Evolutionary conservation across 495 filamentous ascomycete species (phyloP).

Genomic region (Penicillium atrosanguineum): DNA sequence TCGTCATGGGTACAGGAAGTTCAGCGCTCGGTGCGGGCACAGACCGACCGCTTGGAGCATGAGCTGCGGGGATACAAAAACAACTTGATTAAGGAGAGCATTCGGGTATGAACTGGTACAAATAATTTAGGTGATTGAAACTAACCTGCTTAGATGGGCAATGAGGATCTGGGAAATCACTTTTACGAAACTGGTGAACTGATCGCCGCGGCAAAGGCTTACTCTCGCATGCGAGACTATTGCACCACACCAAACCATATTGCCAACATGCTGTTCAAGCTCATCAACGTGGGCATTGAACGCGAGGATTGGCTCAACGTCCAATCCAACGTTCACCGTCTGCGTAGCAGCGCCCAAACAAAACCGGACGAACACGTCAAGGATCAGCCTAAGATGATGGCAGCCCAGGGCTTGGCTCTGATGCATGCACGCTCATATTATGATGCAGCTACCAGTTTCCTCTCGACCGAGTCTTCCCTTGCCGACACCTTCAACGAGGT

Average conservation of each 20-base stretch:
- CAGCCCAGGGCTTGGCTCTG: conserved; percentile 67
- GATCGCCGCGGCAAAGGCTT: conserved; percentile 60
- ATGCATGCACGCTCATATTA: conserved; percentile 62
- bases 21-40: conserved; percentile 58
- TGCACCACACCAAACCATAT: conserved; percentile 70
- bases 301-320: conserved; percentile 67
- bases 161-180: conserved; percentile 70
- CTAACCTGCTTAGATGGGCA: conserved; percentile 59
- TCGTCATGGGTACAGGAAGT: conserved; percentile 64
- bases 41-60: conserved; percentile 69
- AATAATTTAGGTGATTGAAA: background rate
- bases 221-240: conserved; percentile 70
- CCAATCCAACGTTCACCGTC: conserved; percentile 64
- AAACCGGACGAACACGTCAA: conserved; percentile 68
- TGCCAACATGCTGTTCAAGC: conserved; percentile 65
- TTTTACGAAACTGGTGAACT: conserved; percentile 65
- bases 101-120: conserved; percentile 60
- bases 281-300: conserved; percentile 65
- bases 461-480: conserved; percentile 53
- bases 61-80: conserved; percentile 95
- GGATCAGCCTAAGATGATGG: conserved; percentile 61
- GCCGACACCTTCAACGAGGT: conserved; percentile 66
- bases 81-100: conserved; percentile 96
- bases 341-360: conserved; percentile 50
- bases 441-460: conserved; percentile 72